Base-by-base conservation (phyloP, 1,284 basidiomycete genomes). In the Cryptococcus amylolentus region DNA sequence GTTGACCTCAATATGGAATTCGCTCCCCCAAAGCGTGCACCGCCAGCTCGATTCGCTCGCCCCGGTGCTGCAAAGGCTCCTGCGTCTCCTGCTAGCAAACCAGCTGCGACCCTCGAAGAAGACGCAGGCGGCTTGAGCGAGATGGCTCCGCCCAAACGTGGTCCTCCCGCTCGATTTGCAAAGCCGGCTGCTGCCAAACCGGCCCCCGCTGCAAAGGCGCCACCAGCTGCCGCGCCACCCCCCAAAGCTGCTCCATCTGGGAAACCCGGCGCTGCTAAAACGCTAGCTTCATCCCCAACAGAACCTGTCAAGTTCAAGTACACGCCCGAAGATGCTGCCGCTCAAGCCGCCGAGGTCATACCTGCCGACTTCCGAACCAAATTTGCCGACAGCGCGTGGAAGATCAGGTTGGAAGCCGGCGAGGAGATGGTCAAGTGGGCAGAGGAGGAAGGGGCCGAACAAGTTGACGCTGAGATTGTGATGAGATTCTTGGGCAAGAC, bases 251-350 rank as follows among this genome's bases (percentile, higher is more conserved):
- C 65, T 6, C 57, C 63, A 9, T 54, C 80, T 16, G 67, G 75
- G 26, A 65, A 78, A 1, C 3, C 82, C 7, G 72, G 68, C 28
- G 60, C 71, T 5, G 75, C 80, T 1, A 88, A 86, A 68, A 77
- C 82, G 37, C 81, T 86, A 51, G 77, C 82, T 8, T 79, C 72
- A 3, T 70, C 77, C 4, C 72, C 78, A 0, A 71, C 89, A 1
- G 93, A 96, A 67, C 84, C 86, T 1, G 88, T 98, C 78, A 96
- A 95, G 72, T 98, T 86, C 77, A 90, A 87, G 62, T 91, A 91
- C 75, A 86, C 86, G 0, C 85, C 90, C 1, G 96, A 99, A 77
- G 93, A 97, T 67, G 95, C 95, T 3, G 92, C 96, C 52, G 84
- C 81, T 3, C 81, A 89, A 49, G 90, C 90, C 13, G 80, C 83